phyloP scores from a whole-genome alignment of 139 green algal genomes.

The Dunaliella primolecta region DNA sequence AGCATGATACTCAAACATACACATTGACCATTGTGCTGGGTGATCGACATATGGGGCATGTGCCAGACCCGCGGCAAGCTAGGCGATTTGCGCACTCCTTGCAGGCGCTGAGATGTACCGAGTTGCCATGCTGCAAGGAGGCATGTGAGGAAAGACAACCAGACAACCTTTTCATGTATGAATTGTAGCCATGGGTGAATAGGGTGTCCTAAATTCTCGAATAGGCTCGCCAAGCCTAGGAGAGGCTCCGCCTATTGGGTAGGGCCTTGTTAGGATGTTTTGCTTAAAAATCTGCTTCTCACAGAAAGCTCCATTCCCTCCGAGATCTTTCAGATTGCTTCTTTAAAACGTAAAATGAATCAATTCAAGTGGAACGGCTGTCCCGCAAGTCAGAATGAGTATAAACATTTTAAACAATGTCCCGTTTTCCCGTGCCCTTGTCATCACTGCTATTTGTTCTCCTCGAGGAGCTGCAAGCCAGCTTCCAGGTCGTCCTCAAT shows the following conservation, averaged over 20 bases:
- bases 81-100: background rate
- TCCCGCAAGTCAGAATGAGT: too few relatives aligned
- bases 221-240: background rate
- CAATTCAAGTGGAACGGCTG: too few relatives aligned
- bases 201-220: background rate
- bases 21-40: background rate
- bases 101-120: background rate
- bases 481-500: too few relatives aligned
- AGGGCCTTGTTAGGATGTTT: background rate
- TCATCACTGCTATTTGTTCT: too few relatives aligned
- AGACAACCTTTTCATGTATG: too few relatives aligned
- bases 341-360: too few relatives aligned
- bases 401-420: too few relatives aligned
- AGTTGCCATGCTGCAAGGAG: background rate
- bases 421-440: too few relatives aligned
- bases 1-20: background rate
- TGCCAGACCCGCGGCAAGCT: background rate
- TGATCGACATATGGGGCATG: background rate
- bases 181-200: background rate
- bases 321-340: too few relatives aligned
- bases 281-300: background rate
- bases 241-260: background rate
- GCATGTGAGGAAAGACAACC: too few relatives aligned
- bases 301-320: background rate
- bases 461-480: too few relatives aligned